Base-by-base conservation (phyloP, 352 stramenopile species). In the Globisporangium radiosum region DNA sequence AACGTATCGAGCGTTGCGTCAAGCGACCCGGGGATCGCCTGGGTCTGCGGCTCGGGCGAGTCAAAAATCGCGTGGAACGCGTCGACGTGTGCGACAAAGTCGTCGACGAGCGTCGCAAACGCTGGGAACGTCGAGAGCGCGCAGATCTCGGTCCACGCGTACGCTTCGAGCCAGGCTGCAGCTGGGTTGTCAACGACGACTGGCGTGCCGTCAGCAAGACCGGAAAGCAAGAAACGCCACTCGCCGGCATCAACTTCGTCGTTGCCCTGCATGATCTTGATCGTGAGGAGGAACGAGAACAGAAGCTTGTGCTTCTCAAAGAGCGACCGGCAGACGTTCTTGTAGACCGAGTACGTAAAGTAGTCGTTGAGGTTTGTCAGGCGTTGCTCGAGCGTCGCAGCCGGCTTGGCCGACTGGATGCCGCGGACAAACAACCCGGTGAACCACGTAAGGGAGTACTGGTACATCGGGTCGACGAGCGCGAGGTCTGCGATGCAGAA, bases 271-370 rank as follows among this genome's bases (percentile, higher is more conserved):
- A 95, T 86, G 54, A 96, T 94, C 70, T 90, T 92, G 56, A 92
- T 87, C 7, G 81, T 92, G 19, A 93, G 64, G 44, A 98, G 53
- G 72, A 97, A 97, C 9, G 87, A 97, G 54, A 98, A 96, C 0
- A 98, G 73, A 11, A 97, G 68, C 63, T 98, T 98, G 73, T 98
- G 88, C 62, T 95, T 91, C 55, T 98, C 92, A 68, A 98, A 98
- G 0, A 98, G 75, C 48, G 85, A 96, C 2, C 91, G 78, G 59
- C 92, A 98, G 47, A 97, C 84, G 62, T 97, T 97, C 59, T 92
- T 95, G 75, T 98, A 98, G 19, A 98, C 76, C 6, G 91, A 97
- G 63, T 97, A 97, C 11, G 92, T 98, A 54, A 97, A 97, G 52
- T 78, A 97, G 59, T 97, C 86, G 65, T 97, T 97, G 15, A 98